Evolutionary conservation across 805 yeast genomes (phyloP), one percentile per base, ranked within the genome.

Genomic region (Alloascoidea hylecoeti): DNA sequence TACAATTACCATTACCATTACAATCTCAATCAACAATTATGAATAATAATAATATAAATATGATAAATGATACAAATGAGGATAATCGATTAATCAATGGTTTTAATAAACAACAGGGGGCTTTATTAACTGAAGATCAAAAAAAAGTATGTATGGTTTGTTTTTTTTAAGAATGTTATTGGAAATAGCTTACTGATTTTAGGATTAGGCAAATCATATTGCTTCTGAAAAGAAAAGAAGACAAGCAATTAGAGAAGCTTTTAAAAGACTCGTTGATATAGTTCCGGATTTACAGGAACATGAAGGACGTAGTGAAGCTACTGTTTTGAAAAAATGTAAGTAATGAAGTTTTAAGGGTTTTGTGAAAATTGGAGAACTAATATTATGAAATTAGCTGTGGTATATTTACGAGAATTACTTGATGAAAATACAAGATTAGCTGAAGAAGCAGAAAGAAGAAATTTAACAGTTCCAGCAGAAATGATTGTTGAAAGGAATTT

Each of bases 161-260:
- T 15, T 13, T 23, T 5, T 19, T 13, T 4, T 13, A 15, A 16
- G 41, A 15, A n/a, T 15, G 17, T 14, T 34, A 15, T 14, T 15
- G 19, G 13, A 14, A 17, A 16, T 37, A 39, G 17, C 15, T 17
- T 12, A n/a, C 40, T 37, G 36, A 28, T 27, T n/a, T n/a, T n/a
- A n/a, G 9, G 9, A 9, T n/a, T n/a, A 77, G 75, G 78, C 77
- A 3, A 82, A 78, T 46, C 94, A 82, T 49, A 80, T 83, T 4
- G 82, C 82, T 3, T 78, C 88, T 0, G 97, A 88, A 52, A 88
- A 85, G 53, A 81, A 80, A 50, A 65, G 97, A 48, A 64, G 97
- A 43, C 84, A 78, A 45, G 84, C 88, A 33, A 84, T 89, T 16
- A 63, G 96, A 35, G 70, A 76, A 5, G 88, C 85, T 5, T 88